Conservation (phyloP, 2,329 filamentous ascomycete species). For the Colletotrichum sublineola region DNA sequence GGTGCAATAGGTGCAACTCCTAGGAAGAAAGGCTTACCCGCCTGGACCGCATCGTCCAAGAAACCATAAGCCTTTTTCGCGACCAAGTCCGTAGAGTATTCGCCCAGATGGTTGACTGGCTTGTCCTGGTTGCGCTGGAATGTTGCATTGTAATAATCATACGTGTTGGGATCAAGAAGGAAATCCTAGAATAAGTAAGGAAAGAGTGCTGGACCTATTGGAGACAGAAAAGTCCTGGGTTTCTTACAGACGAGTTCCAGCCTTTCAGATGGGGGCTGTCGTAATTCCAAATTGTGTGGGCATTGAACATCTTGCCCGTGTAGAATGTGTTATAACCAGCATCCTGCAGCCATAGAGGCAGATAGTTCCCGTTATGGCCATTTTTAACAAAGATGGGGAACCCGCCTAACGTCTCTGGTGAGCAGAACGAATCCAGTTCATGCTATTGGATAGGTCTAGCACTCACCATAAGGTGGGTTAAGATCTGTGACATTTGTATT, state of each 20-base stretch:
- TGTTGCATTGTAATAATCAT: slow-evolving; percentile 75
- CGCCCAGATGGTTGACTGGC: slow-evolving; percentile 56
- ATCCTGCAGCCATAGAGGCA: slow-evolving; percentile 65
- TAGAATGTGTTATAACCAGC: slow-evolving; percentile 67
- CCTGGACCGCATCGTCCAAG: slow-evolving; percentile 70
- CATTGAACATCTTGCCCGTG: slow-evolving; percentile 68
- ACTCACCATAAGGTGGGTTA: slow-evolving; percentile 68
- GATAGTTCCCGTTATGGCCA: slow-evolving; percentile 63
- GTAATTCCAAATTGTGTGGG: slow-evolving; percentile 63
- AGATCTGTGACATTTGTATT: slow-evolving; percentile 74
- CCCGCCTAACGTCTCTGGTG: slow-evolving; percentile 47
- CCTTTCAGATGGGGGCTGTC: slow-evolving; percentile 65
- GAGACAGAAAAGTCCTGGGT: no score
- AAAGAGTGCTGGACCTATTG: fast-evolving
- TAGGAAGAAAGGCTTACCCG: slow-evolving; percentile 67
- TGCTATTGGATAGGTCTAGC: slow-evolving; percentile 44
- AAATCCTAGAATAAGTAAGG: slow-evolving; percentile 52
- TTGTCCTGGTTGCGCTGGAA: slow-evolving; percentile 70
- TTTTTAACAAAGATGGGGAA: slow-evolving; percentile 65
- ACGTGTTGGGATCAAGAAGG: slow-evolving; percentile 76
- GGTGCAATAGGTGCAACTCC: slow-evolving; percentile 63
- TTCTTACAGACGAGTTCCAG: slow-evolving; percentile 63
- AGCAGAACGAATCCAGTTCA: background rate
- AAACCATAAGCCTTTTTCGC: slow-evolving; percentile 70
- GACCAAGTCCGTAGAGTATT: slow-evolving; percentile 68